phyloP scores from a whole-genome alignment of 1,284 basidiomycete species.

The Pseudozyma sp. region DNA sequence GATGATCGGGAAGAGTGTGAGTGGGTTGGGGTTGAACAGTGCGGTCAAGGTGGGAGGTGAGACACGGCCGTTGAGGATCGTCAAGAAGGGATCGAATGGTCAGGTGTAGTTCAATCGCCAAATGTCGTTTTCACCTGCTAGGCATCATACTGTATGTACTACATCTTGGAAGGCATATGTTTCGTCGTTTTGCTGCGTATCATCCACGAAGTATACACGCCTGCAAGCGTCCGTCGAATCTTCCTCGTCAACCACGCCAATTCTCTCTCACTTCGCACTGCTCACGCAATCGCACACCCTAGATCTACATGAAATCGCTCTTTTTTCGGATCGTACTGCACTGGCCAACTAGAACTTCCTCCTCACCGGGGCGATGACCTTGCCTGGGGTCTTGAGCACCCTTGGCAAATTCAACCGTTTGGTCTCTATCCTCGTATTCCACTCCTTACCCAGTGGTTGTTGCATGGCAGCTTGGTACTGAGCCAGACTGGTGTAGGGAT shows the following conservation, averaged over 20 bases:
- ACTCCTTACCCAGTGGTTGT: constrained; percentile 85
- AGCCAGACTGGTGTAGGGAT: constrained; percentile 86
- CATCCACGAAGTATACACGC: no score
- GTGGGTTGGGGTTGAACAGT: not conserved
- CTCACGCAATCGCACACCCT: not conserved
- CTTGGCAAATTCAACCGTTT: constrained; percentile 74
- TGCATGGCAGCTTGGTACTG: constrained; percentile 88
- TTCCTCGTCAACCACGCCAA: no score
- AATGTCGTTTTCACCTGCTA: no score
- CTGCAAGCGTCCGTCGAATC: no score
- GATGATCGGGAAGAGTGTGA: not conserved
- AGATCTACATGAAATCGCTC: no score
- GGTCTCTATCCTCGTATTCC: constrained; percentile 90
- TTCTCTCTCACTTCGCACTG: no score
- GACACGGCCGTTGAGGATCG: constrained; percentile 23
- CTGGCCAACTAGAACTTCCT: constrained; percentile 26
- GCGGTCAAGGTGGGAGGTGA: no score
- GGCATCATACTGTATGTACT: no score
- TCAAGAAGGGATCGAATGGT: constrained; percentile 5
- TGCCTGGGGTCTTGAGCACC: constrained; percentile 59
- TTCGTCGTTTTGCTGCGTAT: no score
- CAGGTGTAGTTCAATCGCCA: not conserved
- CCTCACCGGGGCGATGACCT: constrained; percentile 56
- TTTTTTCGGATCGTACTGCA: no score
- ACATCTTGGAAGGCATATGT: no score